Base-by-base conservation (phyloP, 2,329 filamentous ascomycete species). In the Dryadomyces sulphureus region DNA sequence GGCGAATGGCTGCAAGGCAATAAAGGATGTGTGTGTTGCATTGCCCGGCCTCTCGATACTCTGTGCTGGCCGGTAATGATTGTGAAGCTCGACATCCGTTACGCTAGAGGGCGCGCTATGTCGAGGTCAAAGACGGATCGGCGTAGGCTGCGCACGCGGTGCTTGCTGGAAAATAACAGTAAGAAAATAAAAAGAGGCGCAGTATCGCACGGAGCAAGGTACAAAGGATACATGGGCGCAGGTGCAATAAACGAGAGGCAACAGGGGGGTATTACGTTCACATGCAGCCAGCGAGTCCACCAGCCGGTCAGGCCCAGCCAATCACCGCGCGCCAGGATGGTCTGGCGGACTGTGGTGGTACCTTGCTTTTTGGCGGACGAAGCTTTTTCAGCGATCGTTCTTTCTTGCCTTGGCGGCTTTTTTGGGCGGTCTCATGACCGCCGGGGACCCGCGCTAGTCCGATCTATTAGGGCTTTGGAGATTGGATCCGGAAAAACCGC, bases 341-440 rank as follows among this genome's bases (percentile, higher is more conserved):
- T 34, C 21, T 41, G 20, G 34, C 38, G 32, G 27, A 6, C 38
- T 42, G 45, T 43, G 45, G 45, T 43, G 45, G 48, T 49, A 49
- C 48, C 48, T 49, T 36, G 38, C 39, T 36, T 42, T 46, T 46
- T 32, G 20, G 24, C 24, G 36, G 27, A 22, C 27, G 43, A 45
- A 45, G 43, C 32, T 39, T 48, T n/a, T 32, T 44, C 44, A 46
- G 43, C 45, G 47, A 48, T 48, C 43, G 40, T 43, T 45, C 34
- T 38, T 48, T 30, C 41, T 43, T 20, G 25, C 16, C 35, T 43
- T 43, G 39, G 39, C 42, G 41, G 41, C 35, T 42, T 45, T 48
- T 46, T 48, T 7, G 38, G 43, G 11, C 43, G 50, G 50, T 52
- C 50, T 50, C 50, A 52, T 52, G 50, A 52, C 50, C 50, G 24